Base-by-base conservation (phyloP, 129 eudicot species). In the Chrysanthemum seticuspe region DNA sequence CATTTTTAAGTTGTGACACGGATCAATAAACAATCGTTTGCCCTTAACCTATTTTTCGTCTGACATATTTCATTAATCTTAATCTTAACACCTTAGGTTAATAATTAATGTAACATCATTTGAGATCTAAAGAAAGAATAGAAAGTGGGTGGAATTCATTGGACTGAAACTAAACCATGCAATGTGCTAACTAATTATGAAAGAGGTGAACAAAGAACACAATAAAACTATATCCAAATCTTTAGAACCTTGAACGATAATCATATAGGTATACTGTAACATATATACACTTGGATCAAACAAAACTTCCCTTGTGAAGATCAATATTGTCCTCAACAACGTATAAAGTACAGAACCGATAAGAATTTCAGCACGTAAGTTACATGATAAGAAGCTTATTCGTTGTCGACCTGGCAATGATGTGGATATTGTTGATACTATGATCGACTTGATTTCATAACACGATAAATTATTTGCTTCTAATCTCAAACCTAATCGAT, bases 101-200 rank as follows among this genome's bases (percentile, higher is more conserved):
- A 31, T 21, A 57, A 72, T 18, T 21, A 57, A 72, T 18, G 21
- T 59, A 71, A 59, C 48, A 27, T 50, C 60, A 51, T 56, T 14
- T 31, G 40, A 15, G 31, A 57, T n/a, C 7, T 73, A 74, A 14
- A 16, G 13, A 34, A n/a, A 48, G 13, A 54, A 66, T 66, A 73
- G 50, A 2, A 58, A 68, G 75, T 59, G 56, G 40, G 81, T 69
- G 81, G 80, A 56, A 68, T 76, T 59, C 55, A 67, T 34, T 76
- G 40, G 69, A 49, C 65, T 61, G 64, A 52, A 77, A 70, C 48
- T 69, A 51, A 56, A 77, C 65, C 81, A 77, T 52, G 70, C 70
- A 68, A 68, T 10, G 71, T 52, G 65, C 78, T 60, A 60, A 58
- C 60, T 57, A 59, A 62, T 64, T 73, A 72, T 1, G 66, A 72